Evolutionary conservation across 441 rosid species (phyloP).

Genomic region (Populus hybrid): DNA sequence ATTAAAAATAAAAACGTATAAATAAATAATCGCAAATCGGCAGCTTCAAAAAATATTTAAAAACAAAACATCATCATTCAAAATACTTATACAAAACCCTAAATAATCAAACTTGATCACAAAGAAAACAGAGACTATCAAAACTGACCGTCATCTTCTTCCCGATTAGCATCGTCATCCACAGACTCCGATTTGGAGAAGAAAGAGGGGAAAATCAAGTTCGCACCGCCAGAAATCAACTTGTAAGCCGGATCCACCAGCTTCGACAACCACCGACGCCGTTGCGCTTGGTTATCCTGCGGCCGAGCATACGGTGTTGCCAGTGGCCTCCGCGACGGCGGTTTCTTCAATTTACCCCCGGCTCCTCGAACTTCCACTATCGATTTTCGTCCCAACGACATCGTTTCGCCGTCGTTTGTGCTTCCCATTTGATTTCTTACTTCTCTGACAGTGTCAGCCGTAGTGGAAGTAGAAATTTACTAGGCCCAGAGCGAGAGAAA

Average conservation of each 20-base stretch:
- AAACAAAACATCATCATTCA: neutral
- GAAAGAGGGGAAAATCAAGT: constrained; percentile 49
- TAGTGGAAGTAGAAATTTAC: neutral
- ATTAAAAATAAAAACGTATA: neutral
- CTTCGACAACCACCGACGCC: constrained; percentile 61
- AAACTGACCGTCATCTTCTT: constrained; percentile 38
- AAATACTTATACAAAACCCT: constrained; percentile 4
- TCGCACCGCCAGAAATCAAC: constrained; percentile 21
- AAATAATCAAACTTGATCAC: neutral
- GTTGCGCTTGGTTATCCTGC: constrained; percentile 35
- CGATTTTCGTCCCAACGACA: constrained; percentile 25
- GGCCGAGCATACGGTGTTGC: constrained; percentile 70
- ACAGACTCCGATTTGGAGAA: constrained; percentile 39
- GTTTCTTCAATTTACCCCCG: constrained; percentile 66
- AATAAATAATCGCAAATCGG: neutral
- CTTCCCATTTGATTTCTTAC: neutral
- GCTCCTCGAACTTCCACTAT: constrained; percentile 35
- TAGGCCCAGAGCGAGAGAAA: neutral
- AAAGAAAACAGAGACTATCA: neutral
- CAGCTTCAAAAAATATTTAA: neutral
- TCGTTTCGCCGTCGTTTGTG: constrained; percentile 24
- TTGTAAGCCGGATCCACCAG: constrained; percentile 66
- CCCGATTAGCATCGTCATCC: constrained; percentile 14
- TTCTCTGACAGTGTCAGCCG: neutral
- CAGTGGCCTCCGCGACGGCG: constrained; percentile 36